These are phyloP conservation scores for Pseudogymnoascus sp. DNA, from an alignment of 2,329 filamentous ascomycete species.

Conservation along the genomic window DNA sequence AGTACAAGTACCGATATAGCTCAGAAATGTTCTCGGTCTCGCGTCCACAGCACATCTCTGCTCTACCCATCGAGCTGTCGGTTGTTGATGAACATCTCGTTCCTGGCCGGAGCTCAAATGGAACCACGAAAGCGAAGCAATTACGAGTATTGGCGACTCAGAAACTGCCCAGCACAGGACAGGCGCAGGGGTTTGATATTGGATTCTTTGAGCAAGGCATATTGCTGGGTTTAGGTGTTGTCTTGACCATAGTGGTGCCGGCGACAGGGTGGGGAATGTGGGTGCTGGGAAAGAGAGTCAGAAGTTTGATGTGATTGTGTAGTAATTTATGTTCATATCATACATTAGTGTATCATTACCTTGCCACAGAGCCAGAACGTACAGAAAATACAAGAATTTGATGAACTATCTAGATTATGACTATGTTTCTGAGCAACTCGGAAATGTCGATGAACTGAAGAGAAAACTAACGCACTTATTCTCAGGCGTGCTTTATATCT, in stretches of 20 bases:
- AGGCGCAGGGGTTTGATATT: slow-evolving; percentile 28
- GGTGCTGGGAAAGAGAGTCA: background rate
- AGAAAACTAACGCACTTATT: too few relatives aligned
- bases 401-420: too few relatives aligned
- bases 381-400: background rate
- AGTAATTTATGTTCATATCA: background rate
- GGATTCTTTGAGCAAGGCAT: slow-evolving; percentile 44
- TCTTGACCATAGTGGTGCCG: background rate
- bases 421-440: too few relatives aligned
- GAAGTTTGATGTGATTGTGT: background rate
- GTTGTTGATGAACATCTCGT: background rate
- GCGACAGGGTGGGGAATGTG: background rate
- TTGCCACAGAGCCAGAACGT: background rate
- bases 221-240: slow-evolving; percentile 29
- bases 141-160: background rate
- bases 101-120: background rate
- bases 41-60: slow-evolving; percentile 34
- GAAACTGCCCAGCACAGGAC: slow-evolving; percentile 27
- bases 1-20: slow-evolving; percentile 32
- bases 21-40: slow-evolving; percentile 36
- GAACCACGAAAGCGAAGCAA: background rate
- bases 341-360: background rate
- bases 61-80: background rate
- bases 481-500: too few relatives aligned
- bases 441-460: too few relatives aligned